These are phyloP conservation scores for Daedaleopsis sinensis DNA, from an alignment of 768 basidiomycete species.

Conservation along the genomic window DNA sequence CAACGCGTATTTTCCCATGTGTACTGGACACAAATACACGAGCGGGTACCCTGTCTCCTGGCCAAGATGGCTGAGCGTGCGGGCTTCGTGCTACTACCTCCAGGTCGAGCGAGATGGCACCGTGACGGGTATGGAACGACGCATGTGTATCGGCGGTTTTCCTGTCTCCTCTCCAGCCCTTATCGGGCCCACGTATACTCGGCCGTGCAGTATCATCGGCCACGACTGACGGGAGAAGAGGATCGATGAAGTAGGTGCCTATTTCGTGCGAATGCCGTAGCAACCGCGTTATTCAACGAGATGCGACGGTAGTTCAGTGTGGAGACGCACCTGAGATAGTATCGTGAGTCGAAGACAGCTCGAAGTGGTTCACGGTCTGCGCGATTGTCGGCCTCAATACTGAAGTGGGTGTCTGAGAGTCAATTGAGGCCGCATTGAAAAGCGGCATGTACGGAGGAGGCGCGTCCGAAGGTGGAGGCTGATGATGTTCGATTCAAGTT, in stretches of 20 bases:
- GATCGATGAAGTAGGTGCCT: slow-evolving; percentile 25
- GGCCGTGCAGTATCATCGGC: not conserved
- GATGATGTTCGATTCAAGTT: no score
- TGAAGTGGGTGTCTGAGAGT: not conserved
- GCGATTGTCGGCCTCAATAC: slow-evolving; percentile 23
- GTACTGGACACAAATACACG: slow-evolving; percentile 20
- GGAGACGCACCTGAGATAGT: slow-evolving; percentile 23
- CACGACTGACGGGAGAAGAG: slow-evolving; percentile 5
- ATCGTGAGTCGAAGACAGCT: slow-evolving; percentile 28
- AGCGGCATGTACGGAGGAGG: no score
- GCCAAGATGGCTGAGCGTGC: not conserved
- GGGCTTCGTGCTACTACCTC: slow-evolving; percentile 18
- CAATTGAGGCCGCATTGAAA: not conserved
- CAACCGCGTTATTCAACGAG: not conserved
- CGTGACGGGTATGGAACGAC: slow-evolving; percentile 28
- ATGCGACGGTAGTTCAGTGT: not conserved
- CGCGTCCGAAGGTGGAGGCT: no score
- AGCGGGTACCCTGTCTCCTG: slow-evolving; percentile 2
- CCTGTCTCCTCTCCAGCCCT: slow-evolving; percentile 6
- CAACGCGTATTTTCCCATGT: slow-evolving; percentile 26
- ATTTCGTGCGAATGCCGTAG: no score
- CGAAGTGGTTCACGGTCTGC: slow-evolving; percentile 31
- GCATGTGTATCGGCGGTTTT: slow-evolving; percentile 22
- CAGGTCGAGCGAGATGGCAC: slow-evolving; percentile 26
- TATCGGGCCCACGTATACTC: not conserved